Base-by-base conservation (phyloP, 2,329 filamentous ascomycete genomes). In the Fusarium anthophilum region DNA sequence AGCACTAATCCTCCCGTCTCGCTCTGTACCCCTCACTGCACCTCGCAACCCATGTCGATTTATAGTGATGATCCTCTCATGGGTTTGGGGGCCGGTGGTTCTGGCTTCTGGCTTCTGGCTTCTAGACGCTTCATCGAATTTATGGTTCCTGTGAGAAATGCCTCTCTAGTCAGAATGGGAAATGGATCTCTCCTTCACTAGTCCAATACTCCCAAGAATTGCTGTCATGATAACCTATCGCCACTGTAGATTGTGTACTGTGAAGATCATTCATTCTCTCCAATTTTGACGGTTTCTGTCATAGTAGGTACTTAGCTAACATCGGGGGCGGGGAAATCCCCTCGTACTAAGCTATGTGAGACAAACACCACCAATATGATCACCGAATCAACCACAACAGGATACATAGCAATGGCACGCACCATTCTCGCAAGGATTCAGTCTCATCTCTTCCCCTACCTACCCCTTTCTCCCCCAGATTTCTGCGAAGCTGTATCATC, bases 41-140 rank as follows among this genome's bases (percentile, higher is more conserved):
- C 41, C 41, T 50, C n/a, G 58, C 11, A 38, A 48, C 35, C 28
- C 35, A 37, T 53, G 44, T 14, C 20, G 54, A 22, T 59, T 45
- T n/a, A 51, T 44, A 30, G 39, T 26, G 60, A 22, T 50, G 57
- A 62, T 53, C 45, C 53, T 59, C 48, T 59, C 48, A 58, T 65
- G 48, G 24, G 53, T 68, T 76, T 76, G 73, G 73, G 73, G 73
- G 45, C 26, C 22, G 45, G 73, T 62, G 54, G 53, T 58, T 55
- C 45, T 32, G 30, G 30, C 30, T 58, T 58, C 45, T 32, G 30
- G 30, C 30, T 58, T 58, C 50, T 53, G 26, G 35, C 59, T 59
- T 55, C 45, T 35, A 15, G 50, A 61, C 18, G 41, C 26, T 56
- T 30, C 44, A 43, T 58, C 28, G n/a, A 54, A 39, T 35, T n/a